phyloP scores from a whole-genome alignment of 257 asterid genomes.

The Voacanga thouarsii region DNA sequence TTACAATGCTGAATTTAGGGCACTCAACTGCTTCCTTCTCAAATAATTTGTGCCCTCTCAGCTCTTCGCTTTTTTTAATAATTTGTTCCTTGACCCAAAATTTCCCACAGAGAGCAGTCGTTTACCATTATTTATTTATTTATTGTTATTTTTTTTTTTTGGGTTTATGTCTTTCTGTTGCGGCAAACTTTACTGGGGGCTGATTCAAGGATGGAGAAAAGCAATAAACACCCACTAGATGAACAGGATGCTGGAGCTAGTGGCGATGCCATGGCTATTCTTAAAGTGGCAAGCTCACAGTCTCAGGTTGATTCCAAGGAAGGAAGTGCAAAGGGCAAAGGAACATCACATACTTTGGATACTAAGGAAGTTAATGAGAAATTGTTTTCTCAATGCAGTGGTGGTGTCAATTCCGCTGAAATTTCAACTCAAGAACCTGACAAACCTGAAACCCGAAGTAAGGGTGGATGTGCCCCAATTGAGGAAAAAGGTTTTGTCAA shows the following conservation, averaged over 20 bases:
- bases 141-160: background rate
- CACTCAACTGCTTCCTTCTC: background rate
- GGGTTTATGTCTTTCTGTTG: background rate
- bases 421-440: background rate
- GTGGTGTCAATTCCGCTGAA: slow-evolving; percentile 1
- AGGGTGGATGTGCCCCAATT: background rate
- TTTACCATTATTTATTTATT: too few species aligned
- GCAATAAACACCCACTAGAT: background rate
- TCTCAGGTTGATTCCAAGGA: slow-evolving; percentile 1
- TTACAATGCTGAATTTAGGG: background rate
- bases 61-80: background rate
- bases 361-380: background rate
- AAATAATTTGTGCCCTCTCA: background rate
- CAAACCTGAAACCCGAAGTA: background rate
- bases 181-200: background rate
- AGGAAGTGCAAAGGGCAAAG: slow-evolving; percentile 2
- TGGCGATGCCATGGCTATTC: background rate
- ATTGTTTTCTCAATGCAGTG: background rate
- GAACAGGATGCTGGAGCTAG: background rate
- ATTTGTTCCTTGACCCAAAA: background rate
- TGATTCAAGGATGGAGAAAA: slow-evolving; percentile 1
- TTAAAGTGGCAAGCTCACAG: background rate
- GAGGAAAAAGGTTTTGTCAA: background rate
- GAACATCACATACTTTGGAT: background rate
- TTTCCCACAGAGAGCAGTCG: background rate